These are phyloP conservation scores for Phlebopus sp. DNA, from an alignment of 1,284 basidiomycete genomes.

Conservation along the genomic window DNA sequence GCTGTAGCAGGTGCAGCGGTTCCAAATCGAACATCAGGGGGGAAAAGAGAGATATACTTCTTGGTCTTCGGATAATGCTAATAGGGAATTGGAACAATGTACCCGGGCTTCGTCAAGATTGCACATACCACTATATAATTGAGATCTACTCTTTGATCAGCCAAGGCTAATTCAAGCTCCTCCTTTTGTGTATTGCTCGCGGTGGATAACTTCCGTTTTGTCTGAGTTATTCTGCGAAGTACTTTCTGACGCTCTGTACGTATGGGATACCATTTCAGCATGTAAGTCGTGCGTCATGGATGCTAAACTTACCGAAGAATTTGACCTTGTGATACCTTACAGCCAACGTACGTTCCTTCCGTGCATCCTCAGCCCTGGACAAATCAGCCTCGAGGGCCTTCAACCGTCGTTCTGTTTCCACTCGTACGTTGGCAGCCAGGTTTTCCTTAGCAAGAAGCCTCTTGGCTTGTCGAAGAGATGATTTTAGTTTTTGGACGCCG, in stretches of 20 bases:
- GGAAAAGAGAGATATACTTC: conserved; percentile 86
- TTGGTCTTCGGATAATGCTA: conserved; percentile 79
- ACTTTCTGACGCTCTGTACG: conserved; percentile 77
- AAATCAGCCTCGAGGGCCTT: conserved; percentile 77
- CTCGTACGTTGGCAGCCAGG: conserved; percentile 73
- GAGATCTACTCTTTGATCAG: conserved; percentile 69
- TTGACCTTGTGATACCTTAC: conserved; percentile 82
- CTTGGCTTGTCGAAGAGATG: conserved; percentile 73
- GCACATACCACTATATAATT: conserved; percentile 76
- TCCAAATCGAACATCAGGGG: conserved; percentile 55
- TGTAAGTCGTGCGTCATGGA: not conserved
- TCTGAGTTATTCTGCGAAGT: conserved; percentile 65
- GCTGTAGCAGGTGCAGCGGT: conserved; percentile 20
- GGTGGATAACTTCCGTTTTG: conserved; percentile 48
- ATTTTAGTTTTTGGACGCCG: conserved; percentile 79
- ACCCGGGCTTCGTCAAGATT: conserved; percentile 36
- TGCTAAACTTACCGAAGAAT: conserved; percentile 71
- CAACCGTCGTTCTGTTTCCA: conserved; percentile 74
- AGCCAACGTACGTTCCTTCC: conserved; percentile 72
- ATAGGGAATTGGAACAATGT: conserved; percentile 5
- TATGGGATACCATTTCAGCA: not conserved
- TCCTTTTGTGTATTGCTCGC: conserved; percentile 38
- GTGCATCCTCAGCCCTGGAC: conserved; percentile 51
- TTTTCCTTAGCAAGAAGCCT: conserved; percentile 80
- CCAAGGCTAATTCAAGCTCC: conserved; percentile 48